A percentile compares a stretch with the other conserved stretches of the same genome.
Evolutionary conservation across 495 filamentous ascomycete species (phyloP).

Genomic region (Podospora pseudocomata): DNA sequence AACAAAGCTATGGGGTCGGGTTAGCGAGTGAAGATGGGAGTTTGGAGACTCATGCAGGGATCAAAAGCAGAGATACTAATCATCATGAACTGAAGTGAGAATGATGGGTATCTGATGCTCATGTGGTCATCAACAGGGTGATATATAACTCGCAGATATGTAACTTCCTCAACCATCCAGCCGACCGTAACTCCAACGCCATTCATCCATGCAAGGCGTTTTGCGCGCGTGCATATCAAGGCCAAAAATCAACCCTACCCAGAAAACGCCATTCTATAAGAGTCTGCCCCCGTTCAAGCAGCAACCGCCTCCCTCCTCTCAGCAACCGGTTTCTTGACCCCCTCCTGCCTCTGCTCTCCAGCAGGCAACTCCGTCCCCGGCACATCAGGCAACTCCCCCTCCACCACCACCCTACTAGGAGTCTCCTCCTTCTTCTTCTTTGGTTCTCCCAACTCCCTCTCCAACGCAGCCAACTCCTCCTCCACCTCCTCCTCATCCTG

Average conservation of each 20-base stretch:
- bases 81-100: not conserved
- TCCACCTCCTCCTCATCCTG: conserved; percentile 98
- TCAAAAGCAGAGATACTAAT: not conserved
- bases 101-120: not conserved
- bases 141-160: not conserved
- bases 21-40: not conserved
- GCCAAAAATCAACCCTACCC: not conserved
- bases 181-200: not conserved
- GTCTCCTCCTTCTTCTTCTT: not conserved
- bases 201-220: not conserved
- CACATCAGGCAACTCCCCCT: conserved; percentile 54
- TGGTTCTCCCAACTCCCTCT: conserved; percentile 48
- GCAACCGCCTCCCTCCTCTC: conserved; percentile 2
- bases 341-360: conserved; percentile 18
- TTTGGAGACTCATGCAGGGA: not conserved
- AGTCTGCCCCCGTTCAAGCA: not conserved
- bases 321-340: conserved; percentile 24
- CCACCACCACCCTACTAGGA: not conserved
- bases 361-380: conserved; percentile 47
- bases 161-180: not conserved
- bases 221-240: not conserved
- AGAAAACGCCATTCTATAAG: not conserved
- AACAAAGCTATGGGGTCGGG: not conserved
- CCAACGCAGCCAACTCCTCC: conserved; percentile 81
- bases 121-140: not conserved